Conservation (phyloP, 1,284 basidiomycete genomes). For the Ustilago crameri region DNA sequence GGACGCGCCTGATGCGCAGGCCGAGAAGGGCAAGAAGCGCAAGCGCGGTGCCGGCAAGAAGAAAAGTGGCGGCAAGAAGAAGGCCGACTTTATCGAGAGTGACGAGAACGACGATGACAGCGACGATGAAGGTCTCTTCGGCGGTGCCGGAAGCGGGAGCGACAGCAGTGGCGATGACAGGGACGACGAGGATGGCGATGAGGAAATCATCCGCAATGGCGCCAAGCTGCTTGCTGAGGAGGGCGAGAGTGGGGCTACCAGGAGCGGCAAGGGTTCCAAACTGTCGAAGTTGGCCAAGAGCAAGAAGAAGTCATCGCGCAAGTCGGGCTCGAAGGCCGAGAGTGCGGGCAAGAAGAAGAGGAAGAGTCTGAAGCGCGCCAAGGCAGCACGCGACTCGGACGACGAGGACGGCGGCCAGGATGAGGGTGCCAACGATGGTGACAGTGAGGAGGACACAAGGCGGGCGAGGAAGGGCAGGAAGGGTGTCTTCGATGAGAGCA, state of each 20-base stretch:
- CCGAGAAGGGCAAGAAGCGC: conserved; percentile 37
- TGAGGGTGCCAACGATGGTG: conserved; percentile 11
- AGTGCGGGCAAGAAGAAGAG: conserved; percentile 32
- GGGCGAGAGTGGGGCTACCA: conserved; percentile 16
- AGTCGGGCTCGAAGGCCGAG: conserved; percentile 5
- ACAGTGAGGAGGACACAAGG: conserved; percentile 19
- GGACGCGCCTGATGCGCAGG: conserved; percentile 39
- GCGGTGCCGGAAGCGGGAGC: conserved; percentile 25
- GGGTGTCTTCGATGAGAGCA: conserved; percentile 38
- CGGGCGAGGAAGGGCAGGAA: conserved; percentile 28
- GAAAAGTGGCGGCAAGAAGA: conserved; percentile 44
- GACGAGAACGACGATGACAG: conserved; percentile 33
- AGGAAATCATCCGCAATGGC: conserved; percentile 49
- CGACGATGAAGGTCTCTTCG: conserved; percentile 40
- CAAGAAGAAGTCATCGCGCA: conserved; percentile 8
- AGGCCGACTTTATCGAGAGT: conserved; percentile 25
- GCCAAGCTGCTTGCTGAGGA: conserved; percentile 41
- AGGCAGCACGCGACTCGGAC: conserved; percentile 31
- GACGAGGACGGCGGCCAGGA: conserved; percentile 20
- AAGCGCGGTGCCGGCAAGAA: conserved; percentile 31
- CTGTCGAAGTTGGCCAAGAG: conserved; percentile 26
- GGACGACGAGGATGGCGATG: conserved; percentile 50
- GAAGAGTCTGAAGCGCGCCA: conserved; percentile 43
- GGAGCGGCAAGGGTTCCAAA: conserved; percentile 21
- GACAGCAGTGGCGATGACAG: conserved; percentile 21